Percentiles rank a stretch among this genome's conserved stretches.
These are phyloP conservation scores for Rhamnella rubrinervis DNA, from an alignment of 331 rosid species.

Conservation along the genomic window DNA sequence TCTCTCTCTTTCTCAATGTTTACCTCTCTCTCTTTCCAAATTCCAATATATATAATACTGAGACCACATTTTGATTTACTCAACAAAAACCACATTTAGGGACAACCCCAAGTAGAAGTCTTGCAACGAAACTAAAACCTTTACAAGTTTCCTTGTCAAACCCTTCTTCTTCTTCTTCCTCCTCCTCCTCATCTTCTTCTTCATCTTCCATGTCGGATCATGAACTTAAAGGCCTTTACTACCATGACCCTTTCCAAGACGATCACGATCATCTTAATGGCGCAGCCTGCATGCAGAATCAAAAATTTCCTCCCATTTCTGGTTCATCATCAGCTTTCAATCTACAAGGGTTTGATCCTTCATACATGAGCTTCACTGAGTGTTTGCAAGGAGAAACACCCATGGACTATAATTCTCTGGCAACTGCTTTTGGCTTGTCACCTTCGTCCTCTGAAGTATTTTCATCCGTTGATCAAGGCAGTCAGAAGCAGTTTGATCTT, in stretches of 20 bases:
- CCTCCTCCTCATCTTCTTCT: constrained; percentile 2
- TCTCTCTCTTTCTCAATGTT: constrained; percentile 21
- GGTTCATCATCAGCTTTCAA: constrained; percentile 25
- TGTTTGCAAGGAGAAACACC: constrained; percentile 42
- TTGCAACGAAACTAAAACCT: constrained; percentile 20
- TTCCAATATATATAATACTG: constrained; percentile 34
- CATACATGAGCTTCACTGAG: constrained; percentile 54
- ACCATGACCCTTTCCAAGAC: constrained; percentile 45
- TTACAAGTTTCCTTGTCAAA: constrained; percentile 6
- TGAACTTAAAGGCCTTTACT: constrained; percentile 48
- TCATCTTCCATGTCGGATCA: constrained; percentile 59
- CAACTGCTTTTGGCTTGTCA: constrained; percentile 58
- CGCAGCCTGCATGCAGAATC: constrained; percentile 18
- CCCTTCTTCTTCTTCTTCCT: constrained; percentile 5
- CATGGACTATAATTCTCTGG: constrained; percentile 58
- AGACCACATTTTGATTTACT: background rate
- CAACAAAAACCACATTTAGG: constrained; percentile 30
- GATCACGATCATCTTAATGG: constrained; percentile 23
- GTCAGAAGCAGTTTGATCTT: constrained; percentile 29
- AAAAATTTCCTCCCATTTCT: constrained; percentile 9
- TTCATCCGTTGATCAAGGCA: constrained; percentile 38
- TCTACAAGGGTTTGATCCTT: constrained; percentile 40
- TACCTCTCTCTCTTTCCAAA: background rate
- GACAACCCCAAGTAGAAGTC: constrained; percentile 38
- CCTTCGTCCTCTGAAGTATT: constrained; percentile 59